Evolutionary conservation across 805 yeast species (phyloP).

Genomic region (Candida hungchunana): DNA sequence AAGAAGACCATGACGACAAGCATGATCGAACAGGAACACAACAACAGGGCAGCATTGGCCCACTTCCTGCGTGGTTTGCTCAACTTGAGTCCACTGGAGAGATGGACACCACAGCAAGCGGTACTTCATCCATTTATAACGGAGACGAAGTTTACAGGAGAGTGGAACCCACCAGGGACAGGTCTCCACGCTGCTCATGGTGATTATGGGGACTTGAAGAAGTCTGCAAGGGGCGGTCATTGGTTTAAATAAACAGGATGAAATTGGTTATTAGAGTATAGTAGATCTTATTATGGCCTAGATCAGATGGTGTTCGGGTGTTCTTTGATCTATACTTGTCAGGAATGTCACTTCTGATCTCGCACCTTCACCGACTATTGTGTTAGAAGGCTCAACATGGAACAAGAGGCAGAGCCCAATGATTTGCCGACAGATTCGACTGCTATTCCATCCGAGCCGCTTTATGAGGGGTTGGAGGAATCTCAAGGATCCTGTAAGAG

Average conservation of each 20-base stretch:
- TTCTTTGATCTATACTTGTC: too few species aligned
- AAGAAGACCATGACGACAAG: conserved; percentile 45
- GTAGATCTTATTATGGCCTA: too few species aligned
- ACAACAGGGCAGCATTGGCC: conserved; percentile 62
- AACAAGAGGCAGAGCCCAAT: too few species aligned
- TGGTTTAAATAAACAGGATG: conserved; percentile 19
- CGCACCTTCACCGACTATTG: too few species aligned
- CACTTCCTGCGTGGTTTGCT: conserved; percentile 78
- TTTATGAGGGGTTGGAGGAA: too few species aligned
- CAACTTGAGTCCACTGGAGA: conserved; percentile 83
- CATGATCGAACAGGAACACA: conserved; percentile 63
- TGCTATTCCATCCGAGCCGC: too few species aligned
- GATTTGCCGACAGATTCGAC: too few species aligned
- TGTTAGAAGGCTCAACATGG: too few species aligned
- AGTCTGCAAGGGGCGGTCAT: conserved; percentile 11
- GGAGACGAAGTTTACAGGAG: conserved; percentile 48
- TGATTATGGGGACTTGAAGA: conserved; percentile 10
- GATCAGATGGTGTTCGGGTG: too few species aligned
- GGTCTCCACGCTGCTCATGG: conserved; percentile 2
- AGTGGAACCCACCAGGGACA: conserved; percentile 49
- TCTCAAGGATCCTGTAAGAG: too few species aligned
- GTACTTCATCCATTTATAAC: conserved; percentile 85
- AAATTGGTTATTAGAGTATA: too few species aligned
- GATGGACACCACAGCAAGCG: conserved; percentile 98
- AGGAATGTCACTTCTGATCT: too few species aligned